Evolutionary conservation across 176 grass and related monocot genomes (phyloP), one percentile per base, ranked within the genome.

Genomic region (Oryza australiensis): DNA sequence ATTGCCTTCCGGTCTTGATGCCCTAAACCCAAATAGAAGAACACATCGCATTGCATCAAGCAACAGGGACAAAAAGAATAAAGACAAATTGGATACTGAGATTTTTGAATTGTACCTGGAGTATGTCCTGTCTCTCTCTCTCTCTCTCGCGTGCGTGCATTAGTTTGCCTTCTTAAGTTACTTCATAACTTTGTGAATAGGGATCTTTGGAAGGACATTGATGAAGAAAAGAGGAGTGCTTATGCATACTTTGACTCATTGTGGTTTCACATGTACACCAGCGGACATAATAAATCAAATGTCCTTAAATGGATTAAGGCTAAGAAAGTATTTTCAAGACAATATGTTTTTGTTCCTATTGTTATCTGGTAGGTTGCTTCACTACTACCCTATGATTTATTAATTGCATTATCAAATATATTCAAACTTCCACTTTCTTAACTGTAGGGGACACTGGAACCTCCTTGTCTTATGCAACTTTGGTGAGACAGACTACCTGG

Each of bases 391-490:
- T 63, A 48, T 81, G 24, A 40, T 41, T 79, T 35, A 66, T 22
- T 77, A 63, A 68, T 46, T 40, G 1, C 33, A 74, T 45, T 80
- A 22, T 66, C 4, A 43, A 62, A 23, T 76, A 40, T 26, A 22
- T 64, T 26, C 1, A 38, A 68, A 34, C 68, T 28, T 66, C 29
- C 13, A 67, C 46, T 68, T 82, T 26, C 11, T 37, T 75, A 23
- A 42, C 77, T 86, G 73, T 32, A 99, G 96, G 83, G 79, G 84
- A 70, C 96, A 99, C 76, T 99, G 96, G 96, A 99, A 77, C 76
- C 93, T 99, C 70, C 92, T 99, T 82, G 86, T 98, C 63, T 88
- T 98, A 18, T 98, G 95, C 77, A 84, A 98, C 87, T 94, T 94
- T 74, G 86, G 87, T 20, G 90, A 88, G 43, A 77, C 66, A 81